phyloP scores from a whole-genome alignment of 371 early-diverging fungal genomes.

The Encephalitozoon romaleae region DNA sequence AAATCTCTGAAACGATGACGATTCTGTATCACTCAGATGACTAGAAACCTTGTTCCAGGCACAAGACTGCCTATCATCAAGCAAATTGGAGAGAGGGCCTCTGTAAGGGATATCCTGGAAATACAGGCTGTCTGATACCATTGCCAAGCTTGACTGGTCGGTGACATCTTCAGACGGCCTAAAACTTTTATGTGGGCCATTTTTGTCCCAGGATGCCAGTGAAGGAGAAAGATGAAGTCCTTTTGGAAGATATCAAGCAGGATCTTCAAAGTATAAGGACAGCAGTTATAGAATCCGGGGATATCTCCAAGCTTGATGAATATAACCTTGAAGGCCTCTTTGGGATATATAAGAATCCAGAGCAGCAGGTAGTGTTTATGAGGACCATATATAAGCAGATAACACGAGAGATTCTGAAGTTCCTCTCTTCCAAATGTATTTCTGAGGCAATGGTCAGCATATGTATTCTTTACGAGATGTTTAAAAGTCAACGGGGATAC shows the following conservation, averaged over 20 bases:
- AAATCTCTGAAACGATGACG: background rate
- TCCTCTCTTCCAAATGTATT: background rate
- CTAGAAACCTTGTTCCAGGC: background rate
- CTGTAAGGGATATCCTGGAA: background rate
- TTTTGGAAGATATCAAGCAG: background rate
- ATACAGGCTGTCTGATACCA: background rate
- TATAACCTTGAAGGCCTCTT: background rate
- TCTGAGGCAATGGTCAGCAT: background rate
- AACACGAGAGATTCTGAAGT: background rate
- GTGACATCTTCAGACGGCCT: background rate
- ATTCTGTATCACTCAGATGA: background rate
- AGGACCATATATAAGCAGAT: background rate
- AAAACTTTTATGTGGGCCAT: background rate
- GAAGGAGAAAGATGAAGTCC: background rate
- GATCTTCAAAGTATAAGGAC: background rate
- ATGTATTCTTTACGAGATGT: background rate
- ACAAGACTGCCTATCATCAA: background rate
- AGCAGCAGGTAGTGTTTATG: background rate
- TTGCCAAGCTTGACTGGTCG: background rate
- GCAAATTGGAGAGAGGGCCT: background rate
- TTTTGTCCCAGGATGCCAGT: background rate
- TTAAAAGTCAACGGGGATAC: background rate
- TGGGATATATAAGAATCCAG: constrained; percentile 2
- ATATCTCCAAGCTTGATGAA: background rate
- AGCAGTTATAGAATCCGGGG: background rate